phyloP scores from a whole-genome alignment of 2,329 filamentous ascomycete species.

The Fusarium buharicum region DNA sequence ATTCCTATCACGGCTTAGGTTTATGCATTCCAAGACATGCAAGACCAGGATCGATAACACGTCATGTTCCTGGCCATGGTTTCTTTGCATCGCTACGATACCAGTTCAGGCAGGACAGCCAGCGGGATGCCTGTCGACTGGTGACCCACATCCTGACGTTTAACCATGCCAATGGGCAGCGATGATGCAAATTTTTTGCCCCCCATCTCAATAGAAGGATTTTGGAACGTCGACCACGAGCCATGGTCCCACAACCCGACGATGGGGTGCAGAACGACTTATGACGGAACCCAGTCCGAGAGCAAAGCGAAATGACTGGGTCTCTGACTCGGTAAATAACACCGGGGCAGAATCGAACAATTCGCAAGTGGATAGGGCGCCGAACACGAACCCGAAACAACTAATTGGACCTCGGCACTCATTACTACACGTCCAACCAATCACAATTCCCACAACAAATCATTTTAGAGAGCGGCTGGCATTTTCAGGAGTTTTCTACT shows the following conservation, averaged over 20 bases:
- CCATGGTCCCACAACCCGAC: constrained; percentile 38
- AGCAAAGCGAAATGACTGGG: constrained; percentile 21
- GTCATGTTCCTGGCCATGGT: constrained; percentile 44
- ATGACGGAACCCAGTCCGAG: constrained; percentile 14
- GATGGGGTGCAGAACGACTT: constrained; percentile 17
- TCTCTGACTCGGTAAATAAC: constrained; percentile 32
- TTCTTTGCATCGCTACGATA: constrained; percentile 39
- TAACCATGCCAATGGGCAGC: constrained; percentile 42
- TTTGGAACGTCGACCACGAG: constrained; percentile 39
- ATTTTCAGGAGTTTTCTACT: constrained; percentile 42
- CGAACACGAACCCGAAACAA: constrained; percentile 35
- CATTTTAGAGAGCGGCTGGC: constrained; percentile 42
- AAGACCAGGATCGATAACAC: constrained; percentile 31
- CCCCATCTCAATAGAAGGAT: constrained; percentile 42
- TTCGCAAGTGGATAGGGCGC: constrained; percentile 9
- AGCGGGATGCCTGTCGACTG: constrained; percentile 27
- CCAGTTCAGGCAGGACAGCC: constrained; percentile 40
- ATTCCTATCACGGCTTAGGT: constrained; percentile 52
- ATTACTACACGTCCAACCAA: constrained; percentile 25
- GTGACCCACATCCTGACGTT: constrained; percentile 22
- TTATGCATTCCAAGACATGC: constrained; percentile 7
- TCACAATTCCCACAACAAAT: constrained; percentile 31
- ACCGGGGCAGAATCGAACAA: constrained; percentile 18
- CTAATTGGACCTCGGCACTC: constrained; percentile 26
- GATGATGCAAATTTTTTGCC: constrained; percentile 45